Base-by-base conservation (phyloP, 495 filamentous ascomycete species). In the Parathielavia hyrcaniae region DNA sequence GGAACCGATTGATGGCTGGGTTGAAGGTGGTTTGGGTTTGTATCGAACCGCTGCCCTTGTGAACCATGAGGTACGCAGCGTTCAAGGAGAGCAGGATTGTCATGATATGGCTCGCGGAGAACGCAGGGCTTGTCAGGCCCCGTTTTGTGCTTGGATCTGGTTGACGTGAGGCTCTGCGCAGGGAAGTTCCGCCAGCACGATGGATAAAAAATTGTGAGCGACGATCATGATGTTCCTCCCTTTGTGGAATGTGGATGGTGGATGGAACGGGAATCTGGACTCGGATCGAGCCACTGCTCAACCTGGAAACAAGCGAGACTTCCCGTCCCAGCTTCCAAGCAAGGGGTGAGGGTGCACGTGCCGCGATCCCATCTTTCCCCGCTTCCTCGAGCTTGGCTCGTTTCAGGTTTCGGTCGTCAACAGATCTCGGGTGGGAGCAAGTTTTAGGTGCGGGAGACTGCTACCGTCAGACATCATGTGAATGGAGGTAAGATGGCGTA, bases 131-230 rank as follows among this genome's bases (percentile, higher is more conserved):
- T 30, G 6, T 30, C 6, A 30, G 6, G 3, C 3, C 2, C 26
- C 2, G 26, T 30, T 3, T 6, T 30, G 26, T 30, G 26, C 26
- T 30, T 30, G 26, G 26, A 30, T 30, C 26, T 30, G 26, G 3
- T 30, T 30, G 36, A 13, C 4, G 17, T 58, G 59, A 53, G 63
- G 63, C 63, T 65, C 60, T 65, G 63, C 60, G 20, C 60, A 60
- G 62, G 61, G 63, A 60, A 51, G 56, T 45, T 53, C 40, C 22
- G 32, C 7, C 49, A 32, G 17, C 51, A 41, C 41, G 30, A 19
- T 45, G 16, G 45, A 4, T 34, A 22, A 22, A 14, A 48, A 22
- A 11, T 23, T 5, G 38, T 6, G 5, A 30, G 26, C 26, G 26
- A 30, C 26, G 26, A n/a, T n/a, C n/a, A n/a, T n/a, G n/a, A 30